Conservation (phyloP, 202 grass and related monocot genomes). For the Thinopyrum obtusiflorum region DNA sequence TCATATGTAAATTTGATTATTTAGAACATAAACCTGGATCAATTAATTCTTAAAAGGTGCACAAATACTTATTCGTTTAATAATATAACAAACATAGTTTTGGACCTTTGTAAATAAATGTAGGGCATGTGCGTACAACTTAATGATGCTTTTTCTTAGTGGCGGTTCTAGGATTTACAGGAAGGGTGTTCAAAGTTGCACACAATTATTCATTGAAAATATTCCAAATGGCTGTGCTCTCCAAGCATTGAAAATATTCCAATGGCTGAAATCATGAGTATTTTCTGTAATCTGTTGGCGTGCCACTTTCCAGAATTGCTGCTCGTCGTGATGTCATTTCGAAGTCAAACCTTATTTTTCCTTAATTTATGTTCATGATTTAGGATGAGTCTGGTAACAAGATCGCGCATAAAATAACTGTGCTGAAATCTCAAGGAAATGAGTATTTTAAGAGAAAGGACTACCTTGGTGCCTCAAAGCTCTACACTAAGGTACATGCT, state of each 20-base stretch:
- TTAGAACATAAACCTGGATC: not conserved
- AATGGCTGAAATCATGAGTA: not conserved
- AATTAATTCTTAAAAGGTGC: constrained; percentile 1
- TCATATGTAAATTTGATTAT: not conserved
- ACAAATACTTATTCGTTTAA: not conserved
- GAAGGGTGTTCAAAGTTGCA: not conserved
- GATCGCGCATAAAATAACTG: not conserved
- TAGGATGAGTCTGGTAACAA: not conserved
- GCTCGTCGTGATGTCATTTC: not conserved
- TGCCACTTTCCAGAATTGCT: not conserved
- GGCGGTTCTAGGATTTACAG: not conserved
- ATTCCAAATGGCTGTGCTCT: no score
- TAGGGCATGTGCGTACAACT: not conserved
- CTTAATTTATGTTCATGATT: constrained; percentile 10
- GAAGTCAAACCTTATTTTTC: not conserved
- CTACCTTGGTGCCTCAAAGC: not conserved
- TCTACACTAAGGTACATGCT: constrained; percentile 18
- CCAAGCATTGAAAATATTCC: not conserved
- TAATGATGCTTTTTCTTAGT: constrained; percentile 3
- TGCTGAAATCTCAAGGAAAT: constrained; percentile 14
- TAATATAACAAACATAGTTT: not conserved
- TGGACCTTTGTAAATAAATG: not conserved
- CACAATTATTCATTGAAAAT: not conserved
- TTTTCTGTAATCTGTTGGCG: not conserved
- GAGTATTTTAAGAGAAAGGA: not conserved